Evolutionary conservation across 2,329 filamentous ascomycete species (phyloP), one percentile per base, ranked within the genome.

Genomic region (Coniochaeta sp.): DNA sequence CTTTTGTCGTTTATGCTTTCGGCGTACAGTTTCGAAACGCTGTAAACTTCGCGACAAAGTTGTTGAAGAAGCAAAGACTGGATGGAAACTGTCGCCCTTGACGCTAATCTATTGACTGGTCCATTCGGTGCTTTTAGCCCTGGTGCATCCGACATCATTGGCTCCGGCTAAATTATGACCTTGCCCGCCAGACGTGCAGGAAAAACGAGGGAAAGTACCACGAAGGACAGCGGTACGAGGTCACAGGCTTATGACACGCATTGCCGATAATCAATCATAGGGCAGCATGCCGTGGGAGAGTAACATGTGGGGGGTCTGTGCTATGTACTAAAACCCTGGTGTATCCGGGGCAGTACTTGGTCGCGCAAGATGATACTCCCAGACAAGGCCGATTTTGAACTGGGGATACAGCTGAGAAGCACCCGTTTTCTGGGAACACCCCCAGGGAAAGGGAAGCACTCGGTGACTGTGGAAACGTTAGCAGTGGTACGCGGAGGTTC

Each of bases 371-470:
- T 47, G 45, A 47, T 47, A 53, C 48, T 52, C 50, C 53, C 55
- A 52, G 38, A 52, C 53, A 53, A 51, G 60, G 59, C 56, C 60
- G 59, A 59, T 60, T 58, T 62, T 52, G 53, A 52, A 58, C n/a
- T 42, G 38, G 54, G 53, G 56, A 48, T 53, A 42, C 54, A 47
- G 53, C 51, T 54, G 52, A 53, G n/a, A 13, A 14, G 45, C 45
- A 28, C 13, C 50, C 35, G 53, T 46, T 52, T 53, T 51, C 38
- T 55, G 51, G 51, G 55, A 53, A 48, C 51, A 52, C 51, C 53
- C 52, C 48, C 55, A 56, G 55, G 58, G 55, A 60, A 60, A 59
- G 56, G 57, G 42, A 42, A 51, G 51, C 51, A 57, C 28, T n/a
- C 30, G 51, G 38, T 42, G 38, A 42, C 38, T 6, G 38, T 22